phyloP scores from a whole-genome alignment of 2,329 filamentous ascomycete species.

The Verticillium tricorpus region DNA sequence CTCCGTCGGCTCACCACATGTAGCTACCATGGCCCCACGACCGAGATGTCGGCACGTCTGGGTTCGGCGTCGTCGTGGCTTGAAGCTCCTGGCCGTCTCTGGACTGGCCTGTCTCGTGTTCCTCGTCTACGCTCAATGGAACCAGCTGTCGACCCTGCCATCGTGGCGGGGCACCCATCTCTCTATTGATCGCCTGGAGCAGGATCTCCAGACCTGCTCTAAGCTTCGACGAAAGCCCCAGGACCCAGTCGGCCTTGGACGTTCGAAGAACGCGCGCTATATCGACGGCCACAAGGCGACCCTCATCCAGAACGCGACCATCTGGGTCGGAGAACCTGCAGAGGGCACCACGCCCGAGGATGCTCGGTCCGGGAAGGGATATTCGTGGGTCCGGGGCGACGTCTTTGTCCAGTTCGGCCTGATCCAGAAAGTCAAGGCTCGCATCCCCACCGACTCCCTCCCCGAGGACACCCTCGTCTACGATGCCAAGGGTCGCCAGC shows the following conservation, averaged over 20 bases:
- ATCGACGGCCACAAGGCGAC: conserved; percentile 54
- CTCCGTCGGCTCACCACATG: neutral
- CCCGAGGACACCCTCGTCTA: conserved; percentile 45
- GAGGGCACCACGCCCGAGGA: conserved; percentile 48
- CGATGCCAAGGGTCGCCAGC: conserved; percentile 54
- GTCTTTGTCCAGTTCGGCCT: conserved; percentile 58
- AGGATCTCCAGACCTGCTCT: conserved; percentile 51
- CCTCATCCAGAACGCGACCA: conserved; percentile 61
- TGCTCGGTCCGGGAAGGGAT: conserved; percentile 54
- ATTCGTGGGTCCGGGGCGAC: conserved; percentile 55
- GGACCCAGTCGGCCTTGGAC: conserved; percentile 51
- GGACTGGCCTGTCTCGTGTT: conserved; percentile 44
- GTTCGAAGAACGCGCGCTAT: conserved; percentile 57
- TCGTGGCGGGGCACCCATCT: conserved; percentile 23
- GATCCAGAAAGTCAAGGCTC: conserved; percentile 46
- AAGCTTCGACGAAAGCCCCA: conserved; percentile 49
- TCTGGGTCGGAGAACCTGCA: conserved; percentile 61
- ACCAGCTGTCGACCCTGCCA: conserved; percentile 24
- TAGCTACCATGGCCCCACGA: neutral
- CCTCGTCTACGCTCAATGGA: conserved; percentile 46
- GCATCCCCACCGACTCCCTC: conserved; percentile 37
- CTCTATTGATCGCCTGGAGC: conserved; percentile 47
- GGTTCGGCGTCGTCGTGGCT: conserved; percentile 7
- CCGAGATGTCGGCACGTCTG: neutral
- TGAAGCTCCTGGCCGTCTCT: conserved; percentile 32